Evolutionary conservation across 164 flowering plant species (phyloP).

Genomic region (Nymphaea thermarum): DNA sequence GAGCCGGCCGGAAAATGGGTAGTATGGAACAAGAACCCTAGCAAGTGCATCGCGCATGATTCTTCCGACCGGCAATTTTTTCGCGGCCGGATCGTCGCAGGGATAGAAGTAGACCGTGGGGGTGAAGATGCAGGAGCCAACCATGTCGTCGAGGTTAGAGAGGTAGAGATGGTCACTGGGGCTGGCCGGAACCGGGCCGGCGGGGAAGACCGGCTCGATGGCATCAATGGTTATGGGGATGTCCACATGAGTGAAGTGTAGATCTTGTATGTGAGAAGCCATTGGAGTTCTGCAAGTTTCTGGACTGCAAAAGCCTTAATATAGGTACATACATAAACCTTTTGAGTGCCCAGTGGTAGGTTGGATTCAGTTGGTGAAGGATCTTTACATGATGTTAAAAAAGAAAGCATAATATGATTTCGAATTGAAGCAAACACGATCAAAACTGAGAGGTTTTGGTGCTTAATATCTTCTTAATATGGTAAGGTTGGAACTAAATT

Average conservation of each 20-base stretch:
- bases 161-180: slow-evolving; percentile 37
- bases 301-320: background rate
- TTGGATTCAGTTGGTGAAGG: too few relatives aligned
- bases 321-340: too few relatives aligned
- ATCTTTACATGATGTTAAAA: too few relatives aligned
- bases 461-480: too few relatives aligned
- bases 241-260: slow-evolving; percentile 31
- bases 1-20: slow-evolving; percentile 42
- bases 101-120: slow-evolving; percentile 66
- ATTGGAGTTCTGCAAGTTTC: slow-evolving; percentile 13
- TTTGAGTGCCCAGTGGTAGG: too few relatives aligned
- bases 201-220: slow-evolving; percentile 29
- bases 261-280: slow-evolving; percentile 58
- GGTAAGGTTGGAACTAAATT: too few relatives aligned
- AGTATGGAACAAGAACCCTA: too few relatives aligned
- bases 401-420: too few relatives aligned
- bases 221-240: slow-evolving; percentile 36
- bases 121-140: slow-evolving; percentile 77
- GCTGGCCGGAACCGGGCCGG: slow-evolving; percentile 31
- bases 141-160: slow-evolving; percentile 76
- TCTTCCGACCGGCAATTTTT: slow-evolving; percentile 7
- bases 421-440: too few relatives aligned
- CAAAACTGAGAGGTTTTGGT: too few relatives aligned
- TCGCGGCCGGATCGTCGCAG: slow-evolving; percentile 1
- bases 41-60: slow-evolving; percentile 26